Evolutionary conservation across 345 rosid species (phyloP).

Genomic region (Cochlearia excelsa): DNA sequence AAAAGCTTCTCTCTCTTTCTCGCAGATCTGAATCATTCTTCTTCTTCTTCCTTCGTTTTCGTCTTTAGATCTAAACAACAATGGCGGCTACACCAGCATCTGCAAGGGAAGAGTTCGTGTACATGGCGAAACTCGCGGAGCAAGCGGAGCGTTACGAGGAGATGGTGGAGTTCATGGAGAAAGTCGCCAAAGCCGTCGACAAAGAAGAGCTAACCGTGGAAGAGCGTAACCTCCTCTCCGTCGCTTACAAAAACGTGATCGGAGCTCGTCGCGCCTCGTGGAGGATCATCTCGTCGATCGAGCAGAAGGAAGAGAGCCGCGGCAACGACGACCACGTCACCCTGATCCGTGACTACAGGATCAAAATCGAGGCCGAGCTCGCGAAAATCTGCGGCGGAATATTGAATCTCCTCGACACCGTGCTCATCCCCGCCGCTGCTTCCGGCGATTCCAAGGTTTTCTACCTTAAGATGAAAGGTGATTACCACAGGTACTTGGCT

Average conservation of each 20-base stretch:
- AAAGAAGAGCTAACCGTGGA: constrained; percentile 73
- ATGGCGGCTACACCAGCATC: constrained; percentile 41
- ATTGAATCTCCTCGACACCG: constrained; percentile 71
- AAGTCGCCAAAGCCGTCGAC: constrained; percentile 56
- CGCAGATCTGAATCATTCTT: constrained; percentile 14
- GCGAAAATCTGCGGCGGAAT: constrained; percentile 74
- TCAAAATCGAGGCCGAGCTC: constrained; percentile 78
- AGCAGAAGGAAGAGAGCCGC: constrained; percentile 89
- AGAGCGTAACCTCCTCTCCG: background rate
- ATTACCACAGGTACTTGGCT: constrained; percentile 82
- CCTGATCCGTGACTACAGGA: constrained; percentile 72
- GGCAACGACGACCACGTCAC: constrained; percentile 88
- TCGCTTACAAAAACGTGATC: no score
- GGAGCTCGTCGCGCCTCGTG: constrained; percentile 65
- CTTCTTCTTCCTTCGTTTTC: background rate
- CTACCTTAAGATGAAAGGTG: constrained; percentile 90
- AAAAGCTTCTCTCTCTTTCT: background rate
- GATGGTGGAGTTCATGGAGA: constrained; percentile 94
- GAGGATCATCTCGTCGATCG: constrained; percentile 86
- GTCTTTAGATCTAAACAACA: background rate
- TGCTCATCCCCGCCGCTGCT: constrained; percentile 67
- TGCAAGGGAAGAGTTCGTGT: constrained; percentile 70
- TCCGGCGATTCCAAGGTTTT: constrained; percentile 83
- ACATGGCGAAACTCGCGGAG: constrained; percentile 95
- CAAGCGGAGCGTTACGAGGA: constrained; percentile 96